phyloP scores from a whole-genome alignment of 371 early-diverging fungal species.

The Encephalitozoon romaleae region DNA sequence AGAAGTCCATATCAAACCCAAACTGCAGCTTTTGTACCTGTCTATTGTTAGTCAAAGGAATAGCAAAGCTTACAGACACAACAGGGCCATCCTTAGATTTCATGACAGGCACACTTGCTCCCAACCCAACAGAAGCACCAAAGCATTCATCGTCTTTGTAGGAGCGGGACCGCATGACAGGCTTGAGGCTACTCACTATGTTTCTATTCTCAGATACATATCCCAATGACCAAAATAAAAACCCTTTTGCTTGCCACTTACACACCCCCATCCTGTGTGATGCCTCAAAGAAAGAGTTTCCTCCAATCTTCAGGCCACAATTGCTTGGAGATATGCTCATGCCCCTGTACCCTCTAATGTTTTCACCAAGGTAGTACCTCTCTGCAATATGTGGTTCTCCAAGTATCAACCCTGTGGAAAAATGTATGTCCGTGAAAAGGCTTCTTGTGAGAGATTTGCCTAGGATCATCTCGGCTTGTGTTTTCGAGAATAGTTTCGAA shows the following conservation, averaged over 20 bases:
- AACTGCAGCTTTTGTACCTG: background rate
- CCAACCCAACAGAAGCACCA: constrained; percentile 16
- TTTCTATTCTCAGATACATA: background rate
- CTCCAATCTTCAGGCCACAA: constrained; percentile 8
- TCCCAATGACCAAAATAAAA: constrained; percentile 14
- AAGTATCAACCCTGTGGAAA: background rate
- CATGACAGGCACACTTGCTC: constrained; percentile 2
- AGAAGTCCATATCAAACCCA: constrained; percentile 24
- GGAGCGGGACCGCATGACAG: background rate
- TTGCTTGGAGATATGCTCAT: constrained; percentile 30
- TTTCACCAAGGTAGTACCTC: constrained; percentile 32
- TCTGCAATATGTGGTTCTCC: constrained; percentile 21
- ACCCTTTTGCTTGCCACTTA: background rate
- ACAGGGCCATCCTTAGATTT: constrained; percentile 4
- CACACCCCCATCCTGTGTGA: constrained; percentile 14
- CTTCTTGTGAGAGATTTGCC: background rate
- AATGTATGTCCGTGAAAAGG: background rate
- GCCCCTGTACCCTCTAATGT: constrained; percentile 21
- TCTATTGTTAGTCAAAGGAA: background rate
- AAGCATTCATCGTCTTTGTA: background rate
- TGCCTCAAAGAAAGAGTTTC: constrained; percentile 30
- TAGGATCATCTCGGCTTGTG: background rate
- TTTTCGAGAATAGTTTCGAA: background rate
- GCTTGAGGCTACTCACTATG: background rate
- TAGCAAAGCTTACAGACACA: constrained; percentile 2